phyloP scores from a whole-genome alignment of 2,329 filamentous ascomycete species.

The Stromatinia cepivora region DNA sequence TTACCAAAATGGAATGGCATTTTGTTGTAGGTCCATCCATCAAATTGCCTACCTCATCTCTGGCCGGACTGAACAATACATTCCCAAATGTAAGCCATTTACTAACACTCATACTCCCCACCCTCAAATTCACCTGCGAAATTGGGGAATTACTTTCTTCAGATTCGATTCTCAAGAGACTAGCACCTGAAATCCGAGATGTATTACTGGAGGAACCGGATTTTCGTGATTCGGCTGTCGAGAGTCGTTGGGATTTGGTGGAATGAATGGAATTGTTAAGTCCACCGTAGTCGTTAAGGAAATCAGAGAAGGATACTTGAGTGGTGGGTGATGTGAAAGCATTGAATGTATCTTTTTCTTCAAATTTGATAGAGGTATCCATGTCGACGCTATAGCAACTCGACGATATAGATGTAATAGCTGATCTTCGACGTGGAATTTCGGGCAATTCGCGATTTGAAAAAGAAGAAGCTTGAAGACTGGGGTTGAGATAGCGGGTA shows the following conservation, averaged over 20 bases:
- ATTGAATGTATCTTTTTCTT: conserved; percentile 45
- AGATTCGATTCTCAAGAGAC: conserved; percentile 34
- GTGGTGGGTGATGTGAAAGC: conserved; percentile 47
- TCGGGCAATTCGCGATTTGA: conserved; percentile 21
- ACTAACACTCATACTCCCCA: conserved; percentile 80
- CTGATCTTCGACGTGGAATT: conserved; percentile 15
- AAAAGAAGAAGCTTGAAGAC: neutral
- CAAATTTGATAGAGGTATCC: conserved; percentile 51
- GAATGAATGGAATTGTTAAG: conserved; percentile 39
- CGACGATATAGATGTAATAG: conserved; percentile 44
- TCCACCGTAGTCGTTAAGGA: conserved; percentile 45
- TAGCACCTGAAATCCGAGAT: conserved; percentile 30
- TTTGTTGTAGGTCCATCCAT: conserved; percentile 45
- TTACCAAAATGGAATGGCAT: conserved; percentile 67
- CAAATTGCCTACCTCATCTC: conserved; percentile 65
- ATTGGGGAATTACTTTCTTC: conserved; percentile 60
- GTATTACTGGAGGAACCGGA: conserved; percentile 31
- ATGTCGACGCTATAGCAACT: conserved; percentile 58
- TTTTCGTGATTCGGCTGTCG: conserved; percentile 29
- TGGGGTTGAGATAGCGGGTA: neutral
- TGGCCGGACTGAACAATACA: conserved; percentile 77
- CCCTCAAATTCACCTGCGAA: conserved; percentile 72
- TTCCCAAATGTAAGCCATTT: conserved; percentile 86
- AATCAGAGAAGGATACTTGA: conserved; percentile 48
- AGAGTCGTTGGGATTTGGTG: conserved; percentile 21